Evolutionary conservation across 2,329 filamentous ascomycete species (phyloP), one percentile per base, ranked within the genome.

Genomic region (Arachnomyces sp.): DNA sequence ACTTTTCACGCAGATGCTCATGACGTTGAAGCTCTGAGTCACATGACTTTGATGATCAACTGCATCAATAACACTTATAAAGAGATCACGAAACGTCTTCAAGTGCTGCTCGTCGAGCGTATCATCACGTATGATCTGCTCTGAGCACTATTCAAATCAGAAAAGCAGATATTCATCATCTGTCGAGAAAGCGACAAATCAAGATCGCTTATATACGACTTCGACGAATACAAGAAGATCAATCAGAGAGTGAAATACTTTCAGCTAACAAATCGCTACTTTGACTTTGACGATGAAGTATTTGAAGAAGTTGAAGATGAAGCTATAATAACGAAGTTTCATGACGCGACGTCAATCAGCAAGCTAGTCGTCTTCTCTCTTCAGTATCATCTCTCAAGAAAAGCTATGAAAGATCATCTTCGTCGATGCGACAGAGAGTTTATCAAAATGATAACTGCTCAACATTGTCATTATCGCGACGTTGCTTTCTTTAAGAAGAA

Each of bases 71-170:
- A 49, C 9, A 39, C 43, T 39, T 56, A 57, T 47, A 14, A 41
- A n/a, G 34, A 45, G 7, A 54, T 42, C 29, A 48, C 37, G 3
- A 41, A 54, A 38, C 50, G 52, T 43, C 48, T 59, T 39, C 17
- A 45, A 16, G 49, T 46, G 43, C 53, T 61, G 40, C 43, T 62
- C 12, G 35, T 51, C 42, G 35, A 51, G 25, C 42, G 45, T 16
- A 35, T 59, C 34, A 61, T 63, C 46, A 62, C 49, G 20, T 63
- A 61, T 45, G 48, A 63, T 46, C 52, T 64, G 33, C 52, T 65
- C 7, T 61, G 45, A 53, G 48, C 52, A 14, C 48, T 65, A 30
- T 65, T 63, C 39, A 63, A 63, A 42, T 52, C 53, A 31, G 57
- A 59, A 34, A 50, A 39, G 12, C 31, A 51, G 29, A 36, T 57